phyloP scores from a whole-genome alignment of 768 basidiomycete species.

The Tulasnella sp. region DNA sequence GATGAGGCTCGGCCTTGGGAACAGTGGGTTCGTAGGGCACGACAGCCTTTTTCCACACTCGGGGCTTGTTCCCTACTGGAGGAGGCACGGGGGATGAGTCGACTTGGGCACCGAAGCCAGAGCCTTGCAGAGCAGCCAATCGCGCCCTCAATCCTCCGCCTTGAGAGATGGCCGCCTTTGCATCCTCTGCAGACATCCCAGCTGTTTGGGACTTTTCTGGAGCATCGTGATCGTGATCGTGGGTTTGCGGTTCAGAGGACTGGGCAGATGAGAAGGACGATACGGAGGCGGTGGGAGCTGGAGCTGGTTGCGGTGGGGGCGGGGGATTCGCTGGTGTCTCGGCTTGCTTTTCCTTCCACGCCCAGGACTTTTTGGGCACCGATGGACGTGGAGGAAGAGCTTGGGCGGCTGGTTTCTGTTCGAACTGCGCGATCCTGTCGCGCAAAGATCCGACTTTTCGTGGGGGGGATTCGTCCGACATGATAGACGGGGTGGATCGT shows the following conservation, averaged over 20 bases:
- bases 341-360: slow-evolving; percentile 19
- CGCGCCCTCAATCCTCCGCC: slow-evolving; percentile 79
- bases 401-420: slow-evolving; percentile 41
- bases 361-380: slow-evolving; percentile 43
- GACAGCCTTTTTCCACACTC: slow-evolving; percentile 75
- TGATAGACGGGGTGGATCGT: slow-evolving; percentile 1
- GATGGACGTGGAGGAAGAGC: slow-evolving; percentile 35
- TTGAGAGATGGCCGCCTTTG: slow-evolving; percentile 21
- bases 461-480: slow-evolving; percentile 18
- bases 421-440: slow-evolving; percentile 82
- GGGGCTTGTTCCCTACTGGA: slow-evolving; percentile 45
- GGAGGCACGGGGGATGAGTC: slow-evolving; percentile 42
- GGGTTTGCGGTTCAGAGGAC: not conserved
- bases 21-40: slow-evolving; percentile 33
- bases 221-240: not conserved
- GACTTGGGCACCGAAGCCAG: slow-evolving; percentile 51
- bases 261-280: not conserved
- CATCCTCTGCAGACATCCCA: slow-evolving; percentile 11
- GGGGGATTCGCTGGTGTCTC: slow-evolving; percentile 11
- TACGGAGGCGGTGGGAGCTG: not conserved
- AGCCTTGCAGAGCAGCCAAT: slow-evolving; percentile 87
- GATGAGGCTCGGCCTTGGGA: slow-evolving; percentile 23
- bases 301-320: not conserved
- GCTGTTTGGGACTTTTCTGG: not conserved
- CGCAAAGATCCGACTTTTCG: slow-evolving; percentile 61